phyloP scores from a whole-genome alignment of 306 rosid genomes.

The Vigna hirtella region DNA sequence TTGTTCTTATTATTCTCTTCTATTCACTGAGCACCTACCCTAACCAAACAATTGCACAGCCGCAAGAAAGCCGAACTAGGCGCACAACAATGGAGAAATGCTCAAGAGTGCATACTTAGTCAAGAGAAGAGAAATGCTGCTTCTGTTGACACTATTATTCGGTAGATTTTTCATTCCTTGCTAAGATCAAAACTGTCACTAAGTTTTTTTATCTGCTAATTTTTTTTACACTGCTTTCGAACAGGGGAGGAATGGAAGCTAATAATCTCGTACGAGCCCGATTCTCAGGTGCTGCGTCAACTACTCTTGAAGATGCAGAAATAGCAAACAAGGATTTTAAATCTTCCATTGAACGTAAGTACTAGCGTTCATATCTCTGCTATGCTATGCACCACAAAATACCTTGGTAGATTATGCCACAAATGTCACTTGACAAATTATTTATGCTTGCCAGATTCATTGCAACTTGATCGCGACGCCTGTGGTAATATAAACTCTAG shows the following conservation, averaged over 20 bases:
- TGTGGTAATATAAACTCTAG: constrained; percentile 83
- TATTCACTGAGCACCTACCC: constrained; percentile 39
- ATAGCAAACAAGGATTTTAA: constrained; percentile 78
- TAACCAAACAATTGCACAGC: constrained; percentile 54
- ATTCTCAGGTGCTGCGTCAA: constrained; percentile 74
- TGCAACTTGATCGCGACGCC: constrained; percentile 94
- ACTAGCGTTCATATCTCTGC: constrained; percentile 33
- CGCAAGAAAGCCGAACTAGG: constrained; percentile 81
- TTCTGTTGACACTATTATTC: constrained; percentile 82
- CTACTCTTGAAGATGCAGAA: constrained; percentile 84
- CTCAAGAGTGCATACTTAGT: constrained; percentile 85
- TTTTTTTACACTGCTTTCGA: constrained; percentile 16
- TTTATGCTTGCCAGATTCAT: constrained; percentile 75
- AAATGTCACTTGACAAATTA: constrained; percentile 40
- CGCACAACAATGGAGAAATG: constrained; percentile 89
- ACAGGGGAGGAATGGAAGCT: constrained; percentile 87
- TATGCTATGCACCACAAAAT: neutral
- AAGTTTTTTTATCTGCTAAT: constrained; percentile 26
- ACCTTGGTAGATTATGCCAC: neutral
- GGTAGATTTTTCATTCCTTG: constrained; percentile 56
- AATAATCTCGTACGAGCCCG: constrained; percentile 71
- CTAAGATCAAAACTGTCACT: neutral
- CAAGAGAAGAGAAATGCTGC: constrained; percentile 76
- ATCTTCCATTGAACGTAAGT: constrained; percentile 85
- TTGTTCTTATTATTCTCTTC: constrained; percentile 28